phyloP scores from a whole-genome alignment of 257 asterid genomes.

The Solanum tarapatanum region DNA sequence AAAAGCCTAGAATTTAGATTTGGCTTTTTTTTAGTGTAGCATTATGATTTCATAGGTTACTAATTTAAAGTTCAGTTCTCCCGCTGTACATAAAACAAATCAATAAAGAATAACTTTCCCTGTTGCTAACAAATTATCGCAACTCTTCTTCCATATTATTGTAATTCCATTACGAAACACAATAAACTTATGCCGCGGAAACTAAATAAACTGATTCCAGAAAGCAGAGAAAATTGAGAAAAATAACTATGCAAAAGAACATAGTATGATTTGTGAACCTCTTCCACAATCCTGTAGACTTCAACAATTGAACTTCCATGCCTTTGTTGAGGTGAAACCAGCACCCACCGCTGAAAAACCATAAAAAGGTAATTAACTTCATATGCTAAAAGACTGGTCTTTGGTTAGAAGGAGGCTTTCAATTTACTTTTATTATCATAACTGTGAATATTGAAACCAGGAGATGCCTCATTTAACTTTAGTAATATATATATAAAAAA shows the following conservation, averaged over 20 bases:
- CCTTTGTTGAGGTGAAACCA: constrained; percentile 81
- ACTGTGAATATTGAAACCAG: neutral
- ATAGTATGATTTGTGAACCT: constrained; percentile 33
- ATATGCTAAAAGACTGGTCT: too few relatives aligned
- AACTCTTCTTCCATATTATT: neutral
- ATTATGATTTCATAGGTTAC: neutral
- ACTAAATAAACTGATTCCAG: neutral
- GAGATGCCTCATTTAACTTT: neutral
- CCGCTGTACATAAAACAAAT: neutral
- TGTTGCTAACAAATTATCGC: neutral
- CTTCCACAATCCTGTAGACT: constrained; percentile 97
- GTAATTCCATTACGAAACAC: neutral
- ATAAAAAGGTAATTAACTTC: constrained; percentile 7
- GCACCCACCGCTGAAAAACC: constrained; percentile 57
- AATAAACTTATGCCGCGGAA: neutral
- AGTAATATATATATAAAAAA: neutral
- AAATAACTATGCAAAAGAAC: neutral
- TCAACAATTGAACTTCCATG: constrained; percentile 95
- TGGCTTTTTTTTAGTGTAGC: neutral
- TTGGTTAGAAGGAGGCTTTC: too few relatives aligned
- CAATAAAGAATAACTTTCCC: neutral
- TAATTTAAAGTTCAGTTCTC: neutral
- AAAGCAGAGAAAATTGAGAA: neutral
- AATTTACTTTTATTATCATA: neutral
- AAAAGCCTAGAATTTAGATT: neutral